These are phyloP conservation scores for Mycena metata DNA, from an alignment of 768 basidiomycete species.

Conservation along the genomic window DNA sequence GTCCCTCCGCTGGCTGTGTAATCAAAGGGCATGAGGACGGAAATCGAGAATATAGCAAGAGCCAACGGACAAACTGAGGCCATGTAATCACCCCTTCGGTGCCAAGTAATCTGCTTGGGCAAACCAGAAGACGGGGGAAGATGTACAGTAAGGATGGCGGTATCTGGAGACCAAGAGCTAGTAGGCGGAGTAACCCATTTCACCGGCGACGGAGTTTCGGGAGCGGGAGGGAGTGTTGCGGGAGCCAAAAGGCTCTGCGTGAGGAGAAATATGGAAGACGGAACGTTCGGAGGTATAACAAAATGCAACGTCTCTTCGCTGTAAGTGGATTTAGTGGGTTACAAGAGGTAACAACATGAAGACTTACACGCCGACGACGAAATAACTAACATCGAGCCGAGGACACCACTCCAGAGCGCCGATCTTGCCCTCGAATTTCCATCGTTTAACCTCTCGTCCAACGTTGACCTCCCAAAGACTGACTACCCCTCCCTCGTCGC, in stretches of 20 bases:
- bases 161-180: constrained; percentile 62
- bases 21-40: constrained; percentile 28
- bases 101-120: constrained; percentile 90
- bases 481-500: constrained; percentile 89
- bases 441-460: constrained; percentile 89
- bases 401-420: constrained; percentile 96
- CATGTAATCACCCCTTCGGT: constrained; percentile 94
- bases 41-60: constrained; percentile 10
- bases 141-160: constrained; percentile 70
- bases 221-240: constrained; percentile 69
- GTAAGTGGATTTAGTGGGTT: constrained; percentile 35
- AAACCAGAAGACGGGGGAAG: constrained; percentile 77
- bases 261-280: constrained; percentile 65
- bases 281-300: constrained; percentile 84
- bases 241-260: constrained; percentile 77
- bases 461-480: constrained; percentile 93
- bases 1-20: constrained; percentile 70
- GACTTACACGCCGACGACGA: constrained; percentile 84
- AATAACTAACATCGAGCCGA: constrained; percentile 82
- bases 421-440: constrained; percentile 85
- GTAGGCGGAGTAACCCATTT: constrained; percentile 75
- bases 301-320: constrained; percentile 89
- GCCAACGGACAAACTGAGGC: constrained; percentile 89
- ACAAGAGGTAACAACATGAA: constrained; percentile 12
- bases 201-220: constrained; percentile 70